A percentile compares a stretch with the other conserved stretches of the same genome.
Evolutionary conservation across 1,284 basidiomycete genomes (phyloP).

Genomic region (Amylostereum areolatum): DNA sequence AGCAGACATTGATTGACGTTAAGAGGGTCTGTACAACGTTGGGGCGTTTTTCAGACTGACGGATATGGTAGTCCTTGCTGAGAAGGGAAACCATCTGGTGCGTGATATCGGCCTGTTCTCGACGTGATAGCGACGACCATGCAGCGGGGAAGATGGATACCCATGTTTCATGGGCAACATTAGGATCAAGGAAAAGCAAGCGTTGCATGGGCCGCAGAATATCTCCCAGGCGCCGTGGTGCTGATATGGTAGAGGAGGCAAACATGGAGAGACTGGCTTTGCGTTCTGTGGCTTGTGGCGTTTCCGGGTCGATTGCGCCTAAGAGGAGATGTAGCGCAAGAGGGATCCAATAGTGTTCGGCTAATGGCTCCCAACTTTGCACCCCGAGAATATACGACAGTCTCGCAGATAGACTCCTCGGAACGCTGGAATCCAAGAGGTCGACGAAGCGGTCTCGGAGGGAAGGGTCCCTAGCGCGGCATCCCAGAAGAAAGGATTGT

Average conservation of each 20-base stretch:
- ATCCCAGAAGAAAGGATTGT: constrained; percentile 90
- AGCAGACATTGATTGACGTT: constrained; percentile 79
- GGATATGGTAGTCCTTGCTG: constrained; percentile 90
- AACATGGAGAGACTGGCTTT: constrained; percentile 25
- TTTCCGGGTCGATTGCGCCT: constrained; percentile 73
- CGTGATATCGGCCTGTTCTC: constrained; percentile 87
- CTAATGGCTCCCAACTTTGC: constrained; percentile 93
- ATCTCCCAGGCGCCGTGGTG: constrained; percentile 47
- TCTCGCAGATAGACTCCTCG: constrained; percentile 76
- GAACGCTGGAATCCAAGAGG: constrained; percentile 86
- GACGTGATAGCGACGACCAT: constrained; percentile 82
- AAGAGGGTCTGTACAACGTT: constrained; percentile 94
- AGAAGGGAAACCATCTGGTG: constrained; percentile 88
- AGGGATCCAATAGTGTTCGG: constrained; percentile 94
- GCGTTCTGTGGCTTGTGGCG: constrained; percentile 31
- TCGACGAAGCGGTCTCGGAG: constrained; percentile 89
- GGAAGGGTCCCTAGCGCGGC: constrained; percentile 74
- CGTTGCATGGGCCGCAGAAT: constrained; percentile 78
- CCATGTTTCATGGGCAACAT: constrained; percentile 83
- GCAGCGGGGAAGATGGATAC: constrained; percentile 85
- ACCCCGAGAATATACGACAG: constrained; percentile 90
- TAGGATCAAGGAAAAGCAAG: constrained; percentile 77
- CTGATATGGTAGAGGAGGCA: constrained; percentile 26
- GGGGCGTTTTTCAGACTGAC: constrained; percentile 86
- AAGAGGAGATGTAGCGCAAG: constrained; percentile 89